phyloP scores from a whole-genome alignment of 164 flowering plant species.

The Nelumbo lutea region DNA sequence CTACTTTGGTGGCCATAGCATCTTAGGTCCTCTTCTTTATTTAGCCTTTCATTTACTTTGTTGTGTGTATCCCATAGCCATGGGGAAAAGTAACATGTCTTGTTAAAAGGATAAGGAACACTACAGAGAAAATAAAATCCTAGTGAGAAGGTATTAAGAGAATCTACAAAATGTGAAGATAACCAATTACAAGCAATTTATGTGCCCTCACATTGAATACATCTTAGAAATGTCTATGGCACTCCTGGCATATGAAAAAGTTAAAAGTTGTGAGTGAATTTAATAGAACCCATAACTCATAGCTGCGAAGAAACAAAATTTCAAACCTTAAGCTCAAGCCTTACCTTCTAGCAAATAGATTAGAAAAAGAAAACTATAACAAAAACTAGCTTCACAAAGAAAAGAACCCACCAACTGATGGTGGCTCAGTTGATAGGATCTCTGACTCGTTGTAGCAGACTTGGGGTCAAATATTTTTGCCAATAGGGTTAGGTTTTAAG shows the following conservation, averaged over 20 bases:
- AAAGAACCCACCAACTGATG: too few species aligned
- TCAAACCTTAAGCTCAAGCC: too few species aligned
- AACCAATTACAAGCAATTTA: neutral
- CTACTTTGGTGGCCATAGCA: constrained; percentile 81
- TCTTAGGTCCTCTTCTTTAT: constrained; percentile 88
- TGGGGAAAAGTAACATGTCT: constrained; percentile 58
- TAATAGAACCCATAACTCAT: constrained; percentile 92
- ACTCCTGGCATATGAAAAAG: constrained; percentile 74
- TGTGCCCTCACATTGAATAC: constrained; percentile 72
- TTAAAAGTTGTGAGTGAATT: constrained; percentile 74
- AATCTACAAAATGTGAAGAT: neutral
- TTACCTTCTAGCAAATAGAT: too few species aligned
- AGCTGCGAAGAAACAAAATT: constrained; percentile 45
- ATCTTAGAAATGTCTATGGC: constrained; percentile 84
- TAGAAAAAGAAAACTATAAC: too few species aligned
- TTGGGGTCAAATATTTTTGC: too few species aligned
- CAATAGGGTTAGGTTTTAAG: too few species aligned
- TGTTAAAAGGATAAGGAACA: constrained; percentile 63
- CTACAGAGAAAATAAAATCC: constrained; percentile 32
- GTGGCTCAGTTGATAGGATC: too few species aligned
- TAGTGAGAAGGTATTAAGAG: neutral
- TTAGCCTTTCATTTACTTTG: constrained; percentile 74
- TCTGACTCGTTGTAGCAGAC: too few species aligned
- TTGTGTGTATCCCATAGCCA: constrained; percentile 97
- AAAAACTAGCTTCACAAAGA: too few species aligned